These are phyloP conservation scores for Saxophila tyrrhenica DNA, from an alignment of 495 filamentous ascomycete genomes.

Conservation along the genomic window DNA sequence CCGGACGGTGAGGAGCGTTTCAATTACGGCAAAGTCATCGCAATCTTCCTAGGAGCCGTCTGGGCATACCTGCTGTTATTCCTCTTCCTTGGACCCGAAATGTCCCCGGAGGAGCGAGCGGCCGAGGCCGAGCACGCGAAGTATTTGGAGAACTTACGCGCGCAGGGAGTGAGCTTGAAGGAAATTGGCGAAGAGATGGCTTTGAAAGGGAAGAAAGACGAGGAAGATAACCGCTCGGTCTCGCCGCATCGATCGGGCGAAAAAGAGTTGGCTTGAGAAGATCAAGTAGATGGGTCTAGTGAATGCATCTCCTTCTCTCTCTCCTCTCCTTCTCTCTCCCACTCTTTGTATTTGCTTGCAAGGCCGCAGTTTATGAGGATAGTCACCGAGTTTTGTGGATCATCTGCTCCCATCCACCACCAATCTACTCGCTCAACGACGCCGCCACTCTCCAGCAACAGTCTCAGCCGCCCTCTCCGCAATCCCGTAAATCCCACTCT, in stretches of 20 bases:
- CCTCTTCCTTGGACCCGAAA: constrained; percentile 29
- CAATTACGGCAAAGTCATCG: constrained; percentile 30
- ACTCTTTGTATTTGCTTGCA: too few relatives aligned
- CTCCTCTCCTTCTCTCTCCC: too few relatives aligned
- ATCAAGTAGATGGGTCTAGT: too few relatives aligned
- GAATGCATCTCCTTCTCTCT: too few relatives aligned
- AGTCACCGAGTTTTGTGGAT: too few relatives aligned
- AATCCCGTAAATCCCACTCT: constrained; percentile 15
- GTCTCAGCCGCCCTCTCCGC: constrained; percentile 19
- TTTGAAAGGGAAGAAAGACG: too few relatives aligned
- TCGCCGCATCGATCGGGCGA: too few relatives aligned
- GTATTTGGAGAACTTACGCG: constrained; percentile 24
- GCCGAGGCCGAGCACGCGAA: constrained; percentile 23
- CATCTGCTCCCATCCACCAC: too few relatives aligned
- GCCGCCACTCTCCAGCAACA: not conserved
- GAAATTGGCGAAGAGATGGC: constrained; percentile 26
- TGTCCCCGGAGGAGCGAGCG: constrained; percentile 30
- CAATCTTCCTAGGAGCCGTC: constrained; percentile 25
- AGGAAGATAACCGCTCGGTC: too few relatives aligned
- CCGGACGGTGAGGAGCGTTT: constrained; percentile 22
- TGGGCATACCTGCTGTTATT: constrained; percentile 31
- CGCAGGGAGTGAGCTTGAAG: constrained; percentile 22
- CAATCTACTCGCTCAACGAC: not conserved
- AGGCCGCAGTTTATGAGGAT: too few relatives aligned
- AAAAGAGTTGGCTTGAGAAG: too few relatives aligned